Evolutionary conservation across 2,329 filamentous ascomycete genomes (phyloP).

Genomic region (Aspergillus arachidicola): DNA sequence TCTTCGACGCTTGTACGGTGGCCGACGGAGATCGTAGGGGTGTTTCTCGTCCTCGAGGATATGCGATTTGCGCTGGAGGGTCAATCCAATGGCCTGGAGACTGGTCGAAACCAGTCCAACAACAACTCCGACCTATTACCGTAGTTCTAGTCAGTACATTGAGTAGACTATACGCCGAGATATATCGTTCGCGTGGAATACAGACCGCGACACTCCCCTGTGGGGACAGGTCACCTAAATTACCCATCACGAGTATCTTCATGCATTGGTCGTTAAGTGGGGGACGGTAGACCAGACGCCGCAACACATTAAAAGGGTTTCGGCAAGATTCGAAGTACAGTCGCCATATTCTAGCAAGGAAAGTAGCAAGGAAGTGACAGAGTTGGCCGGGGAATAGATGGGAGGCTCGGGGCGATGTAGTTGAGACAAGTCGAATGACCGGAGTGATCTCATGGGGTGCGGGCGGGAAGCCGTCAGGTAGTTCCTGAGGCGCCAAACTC

Average conservation of each 20-base stretch:
- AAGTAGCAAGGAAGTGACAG: background rate
- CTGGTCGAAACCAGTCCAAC: constrained; percentile 93
- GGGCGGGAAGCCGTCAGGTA: constrained; percentile 7
- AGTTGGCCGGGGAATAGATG: background rate
- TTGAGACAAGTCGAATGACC: constrained; percentile 13
- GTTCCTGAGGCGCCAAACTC: constrained; percentile 4
- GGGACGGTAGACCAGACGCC: constrained; percentile 13
- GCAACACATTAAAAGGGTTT: constrained; percentile 17
- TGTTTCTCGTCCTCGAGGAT: constrained; percentile 95
- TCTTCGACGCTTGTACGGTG: constrained; percentile 84
- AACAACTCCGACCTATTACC: constrained; percentile 77
- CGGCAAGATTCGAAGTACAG: constrained; percentile 6
- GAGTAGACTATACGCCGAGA: background rate
- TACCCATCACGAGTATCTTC: constrained; percentile 60
- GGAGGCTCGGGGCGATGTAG: background rate
- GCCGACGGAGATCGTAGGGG: constrained; percentile 73
- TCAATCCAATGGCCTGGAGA: constrained; percentile 91
- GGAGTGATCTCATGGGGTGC: constrained; percentile 13
- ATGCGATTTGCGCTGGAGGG: constrained; percentile 96
- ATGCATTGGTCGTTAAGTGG: constrained; percentile 36
- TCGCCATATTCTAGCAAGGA: constrained; percentile 10
- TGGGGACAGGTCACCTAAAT: constrained; percentile 74
- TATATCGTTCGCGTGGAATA: constrained; percentile 14
- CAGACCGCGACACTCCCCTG: constrained; percentile 75
- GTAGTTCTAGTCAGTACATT: constrained; percentile 19